phyloP scores from a whole-genome alignment of 2,329 filamentous ascomycete species.

The Lomentospora prolificans region DNA sequence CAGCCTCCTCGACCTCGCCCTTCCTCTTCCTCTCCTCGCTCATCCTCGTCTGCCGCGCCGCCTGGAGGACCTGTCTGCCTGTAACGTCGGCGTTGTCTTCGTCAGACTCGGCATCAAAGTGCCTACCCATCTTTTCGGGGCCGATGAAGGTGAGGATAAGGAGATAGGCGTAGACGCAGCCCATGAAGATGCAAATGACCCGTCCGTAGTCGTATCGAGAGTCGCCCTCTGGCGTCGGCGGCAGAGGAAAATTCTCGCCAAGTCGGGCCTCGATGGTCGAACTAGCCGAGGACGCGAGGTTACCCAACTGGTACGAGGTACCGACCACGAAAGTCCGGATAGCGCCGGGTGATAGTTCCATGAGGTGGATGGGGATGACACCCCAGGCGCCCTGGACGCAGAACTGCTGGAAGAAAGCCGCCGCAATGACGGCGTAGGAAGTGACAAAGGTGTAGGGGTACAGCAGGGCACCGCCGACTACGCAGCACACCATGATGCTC shows the following conservation, averaged over 20 bases:
- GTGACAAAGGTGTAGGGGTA: conserved; percentile 61
- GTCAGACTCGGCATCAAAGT: conserved; percentile 40
- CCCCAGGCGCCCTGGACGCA: conserved; percentile 71
- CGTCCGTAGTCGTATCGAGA: conserved; percentile 64
- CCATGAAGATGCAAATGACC: conserved; percentile 90
- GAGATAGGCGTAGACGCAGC: conserved; percentile 61
- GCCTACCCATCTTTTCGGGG: conserved; percentile 40
- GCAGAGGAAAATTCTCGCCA: conserved; percentile 64
- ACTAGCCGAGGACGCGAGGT: conserved; percentile 58
- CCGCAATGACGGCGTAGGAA: conserved; percentile 49
- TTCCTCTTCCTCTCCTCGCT: background rate
- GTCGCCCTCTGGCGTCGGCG: conserved; percentile 36
- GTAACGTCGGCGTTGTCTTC: conserved; percentile 36
- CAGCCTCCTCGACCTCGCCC: background rate
- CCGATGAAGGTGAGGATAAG: conserved; percentile 54
- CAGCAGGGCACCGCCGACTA: conserved; percentile 53
- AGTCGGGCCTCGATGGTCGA: conserved; percentile 69
- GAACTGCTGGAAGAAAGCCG: conserved; percentile 70
- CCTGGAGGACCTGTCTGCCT: conserved; percentile 24
- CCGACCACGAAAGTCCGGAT: conserved; percentile 69
- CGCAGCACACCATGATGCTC: conserved; percentile 50
- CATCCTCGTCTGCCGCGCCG: background rate
- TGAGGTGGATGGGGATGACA: conserved; percentile 67
- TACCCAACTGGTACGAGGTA: conserved; percentile 67
- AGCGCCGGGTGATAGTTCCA: conserved; percentile 63